Conservation (phyloP, 1,284 basidiomycete species). For the Ceratobasidium sp. region DNA sequence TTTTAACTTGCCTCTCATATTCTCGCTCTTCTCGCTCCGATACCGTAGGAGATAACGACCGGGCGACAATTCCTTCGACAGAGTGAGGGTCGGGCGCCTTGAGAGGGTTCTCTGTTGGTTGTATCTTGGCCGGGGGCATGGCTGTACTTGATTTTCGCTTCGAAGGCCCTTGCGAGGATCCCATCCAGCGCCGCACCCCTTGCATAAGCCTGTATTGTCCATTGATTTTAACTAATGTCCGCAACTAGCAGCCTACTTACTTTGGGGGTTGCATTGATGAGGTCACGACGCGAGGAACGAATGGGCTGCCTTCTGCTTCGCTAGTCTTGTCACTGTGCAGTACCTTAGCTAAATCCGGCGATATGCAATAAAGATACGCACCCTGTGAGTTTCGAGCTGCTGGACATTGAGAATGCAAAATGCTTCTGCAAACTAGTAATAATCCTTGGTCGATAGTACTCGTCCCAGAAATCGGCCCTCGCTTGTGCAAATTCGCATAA, state of each 20-base stretch:
- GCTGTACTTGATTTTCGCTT: slow-evolving; percentile 47
- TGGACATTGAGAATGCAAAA: slow-evolving; percentile 87
- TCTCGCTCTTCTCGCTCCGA: slow-evolving; percentile 71
- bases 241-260: background rate
- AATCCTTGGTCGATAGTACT: slow-evolving; percentile 87
- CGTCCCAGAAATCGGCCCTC: slow-evolving; percentile 77
- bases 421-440: slow-evolving; percentile 84
- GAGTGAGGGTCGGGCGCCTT: slow-evolving; percentile 58
- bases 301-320: slow-evolving; percentile 74
- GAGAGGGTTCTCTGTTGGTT: slow-evolving; percentile 43
- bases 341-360: slow-evolving; percentile 40
- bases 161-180: slow-evolving; percentile 52
- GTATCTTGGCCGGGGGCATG: slow-evolving; percentile 28
- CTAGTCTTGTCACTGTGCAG: slow-evolving; percentile 59
- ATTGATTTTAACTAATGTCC: background rate
- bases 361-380: slow-evolving; percentile 48
- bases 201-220: slow-evolving; percentile 64
- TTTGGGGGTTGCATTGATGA: slow-evolving; percentile 26
- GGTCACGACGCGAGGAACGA: slow-evolving; percentile 56
- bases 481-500: slow-evolving; percentile 63
- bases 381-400: slow-evolving; percentile 82
- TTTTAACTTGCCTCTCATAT: slow-evolving; percentile 68
- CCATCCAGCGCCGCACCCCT: slow-evolving; percentile 75
- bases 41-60: slow-evolving; percentile 69
- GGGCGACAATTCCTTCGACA: slow-evolving; percentile 67